A percentile compares a stretch with the other conserved stretches of the same genome.
These are phyloP conservation scores for Carex myosuroides DNA, from an alignment of 176 grass and related monocot species.

Conservation along the genomic window DNA sequence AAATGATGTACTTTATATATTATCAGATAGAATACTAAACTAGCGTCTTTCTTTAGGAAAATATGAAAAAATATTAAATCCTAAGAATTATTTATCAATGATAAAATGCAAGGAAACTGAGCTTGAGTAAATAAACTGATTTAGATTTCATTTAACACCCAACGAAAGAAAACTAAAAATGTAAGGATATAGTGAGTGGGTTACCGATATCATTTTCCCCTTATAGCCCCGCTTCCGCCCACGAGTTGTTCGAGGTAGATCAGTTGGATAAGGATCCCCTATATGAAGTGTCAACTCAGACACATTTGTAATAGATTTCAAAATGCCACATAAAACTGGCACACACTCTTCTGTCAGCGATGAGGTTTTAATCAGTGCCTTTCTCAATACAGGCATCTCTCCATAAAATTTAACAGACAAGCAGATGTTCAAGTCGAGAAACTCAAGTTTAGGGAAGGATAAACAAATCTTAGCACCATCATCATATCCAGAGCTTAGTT, in stretches of 20 bases:
- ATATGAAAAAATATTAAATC: no score
- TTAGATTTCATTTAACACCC: not conserved
- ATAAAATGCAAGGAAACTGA: no score
- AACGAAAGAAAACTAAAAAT: not conserved
- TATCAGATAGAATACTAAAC: no score
- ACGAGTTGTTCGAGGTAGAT: no score
- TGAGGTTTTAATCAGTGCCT: not conserved
- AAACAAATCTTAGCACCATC: not conserved
- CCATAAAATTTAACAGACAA: not conserved
- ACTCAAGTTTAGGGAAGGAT: not conserved
- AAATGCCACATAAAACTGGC: not conserved
- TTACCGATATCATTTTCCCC: no score
- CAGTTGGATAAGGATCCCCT: not conserved
- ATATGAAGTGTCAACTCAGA: not conserved
- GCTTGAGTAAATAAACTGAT: no score
- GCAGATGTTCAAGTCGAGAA: not conserved
- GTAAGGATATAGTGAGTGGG: no score
- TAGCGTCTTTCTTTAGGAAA: no score
- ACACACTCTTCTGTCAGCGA: not conserved
- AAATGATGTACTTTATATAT: no score
- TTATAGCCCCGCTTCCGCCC: no score
- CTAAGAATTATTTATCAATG: no score
- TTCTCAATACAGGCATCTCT: not conserved
- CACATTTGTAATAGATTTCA: not conserved
- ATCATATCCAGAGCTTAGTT: not conserved